Percentiles rank a stretch among this genome's conserved stretches.
These are phyloP conservation scores for Leccinum olivaceopallidum DNA, from an alignment of 768 basidiomycete genomes.

Conservation along the genomic window DNA sequence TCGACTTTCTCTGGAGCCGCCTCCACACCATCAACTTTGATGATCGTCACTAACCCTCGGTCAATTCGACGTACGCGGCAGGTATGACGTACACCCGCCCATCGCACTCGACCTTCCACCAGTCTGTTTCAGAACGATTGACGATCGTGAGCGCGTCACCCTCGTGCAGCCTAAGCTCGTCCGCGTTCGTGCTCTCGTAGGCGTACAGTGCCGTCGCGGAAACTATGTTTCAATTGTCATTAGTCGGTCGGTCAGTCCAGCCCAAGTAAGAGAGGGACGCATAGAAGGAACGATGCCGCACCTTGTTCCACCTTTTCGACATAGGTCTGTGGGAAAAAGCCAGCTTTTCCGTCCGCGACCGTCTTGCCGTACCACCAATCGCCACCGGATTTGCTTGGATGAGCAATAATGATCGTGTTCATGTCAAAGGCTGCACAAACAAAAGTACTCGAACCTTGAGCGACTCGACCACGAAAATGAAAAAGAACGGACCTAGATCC, in stretches of 20 bases:
- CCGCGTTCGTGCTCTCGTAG: conserved; percentile 66
- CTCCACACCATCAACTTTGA: conserved; percentile 44
- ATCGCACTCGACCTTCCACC: conserved; percentile 94
- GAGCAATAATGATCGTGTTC: conserved; percentile 74
- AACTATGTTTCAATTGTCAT: conserved; percentile 36
- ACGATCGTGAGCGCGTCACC: conserved; percentile 79
- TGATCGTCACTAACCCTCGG: conserved; percentile 80
- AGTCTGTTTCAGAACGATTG: conserved; percentile 81
- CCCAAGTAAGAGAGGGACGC: neutral
- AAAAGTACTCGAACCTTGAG: conserved; percentile 1
- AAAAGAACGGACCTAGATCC: conserved; percentile 72
- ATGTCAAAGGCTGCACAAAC: conserved; percentile 67
- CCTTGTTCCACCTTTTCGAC: conserved; percentile 71
- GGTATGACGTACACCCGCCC: conserved; percentile 91
- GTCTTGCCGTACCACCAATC: conserved; percentile 94
- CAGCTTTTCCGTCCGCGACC: conserved; percentile 63
- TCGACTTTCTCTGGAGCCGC: conserved; percentile 38
- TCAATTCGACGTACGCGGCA: conserved; percentile 83
- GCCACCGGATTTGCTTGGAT: conserved; percentile 82
- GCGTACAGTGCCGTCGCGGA: conserved; percentile 80
- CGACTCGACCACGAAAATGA: neutral
- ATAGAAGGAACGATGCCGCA: conserved; percentile 27
- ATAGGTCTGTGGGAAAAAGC: conserved; percentile 91
- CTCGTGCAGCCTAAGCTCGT: conserved; percentile 86
- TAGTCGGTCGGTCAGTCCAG: neutral